These are phyloP conservation scores for Castanea sativa DNA, from an alignment of 306 rosid genomes.

Conservation along the genomic window DNA sequence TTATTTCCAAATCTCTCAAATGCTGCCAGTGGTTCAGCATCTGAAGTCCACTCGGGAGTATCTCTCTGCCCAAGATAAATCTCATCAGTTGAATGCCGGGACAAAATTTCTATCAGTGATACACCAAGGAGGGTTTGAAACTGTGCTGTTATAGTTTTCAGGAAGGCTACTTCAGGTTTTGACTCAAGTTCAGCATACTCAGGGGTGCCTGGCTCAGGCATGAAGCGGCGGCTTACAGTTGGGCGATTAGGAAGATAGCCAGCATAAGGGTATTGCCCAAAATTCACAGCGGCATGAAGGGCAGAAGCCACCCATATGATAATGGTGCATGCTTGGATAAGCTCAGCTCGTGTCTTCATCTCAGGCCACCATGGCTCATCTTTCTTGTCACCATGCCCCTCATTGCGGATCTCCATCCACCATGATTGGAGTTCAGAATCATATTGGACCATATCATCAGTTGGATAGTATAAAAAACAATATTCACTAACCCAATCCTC, in stretches of 20 bases:
- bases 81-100: slow-evolving; percentile 88
- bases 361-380: slow-evolving; percentile 77
- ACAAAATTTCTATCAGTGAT: slow-evolving; percentile 74
- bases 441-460: slow-evolving; percentile 43
- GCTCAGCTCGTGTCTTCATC: slow-evolving; percentile 56
- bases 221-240: slow-evolving; percentile 86
- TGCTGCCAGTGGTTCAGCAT: slow-evolving; percentile 52
- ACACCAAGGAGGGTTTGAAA: slow-evolving; percentile 85
- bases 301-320: slow-evolving; percentile 97
- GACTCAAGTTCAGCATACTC: slow-evolving; percentile 67
- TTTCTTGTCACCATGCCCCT: slow-evolving; percentile 89
- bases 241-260: slow-evolving; percentile 97
- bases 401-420: slow-evolving; percentile 75
- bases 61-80: slow-evolving; percentile 83
- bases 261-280: slow-evolving; percentile 91
- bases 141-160: slow-evolving; percentile 89
- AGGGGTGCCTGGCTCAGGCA: slow-evolving; percentile 86
- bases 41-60: slow-evolving; percentile 59
- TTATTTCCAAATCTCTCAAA: slow-evolving; percentile 55
- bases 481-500: slow-evolving; percentile 75
- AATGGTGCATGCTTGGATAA: slow-evolving; percentile 63
- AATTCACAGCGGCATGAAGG: slow-evolving; percentile 91
- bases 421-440: slow-evolving; percentile 69
- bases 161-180: slow-evolving; percentile 65
- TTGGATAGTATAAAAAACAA: slow-evolving; percentile 54